phyloP scores from a whole-genome alignment of 2,329 filamentous ascomycete species.

The Sodiomyces alkalinus region DNA sequence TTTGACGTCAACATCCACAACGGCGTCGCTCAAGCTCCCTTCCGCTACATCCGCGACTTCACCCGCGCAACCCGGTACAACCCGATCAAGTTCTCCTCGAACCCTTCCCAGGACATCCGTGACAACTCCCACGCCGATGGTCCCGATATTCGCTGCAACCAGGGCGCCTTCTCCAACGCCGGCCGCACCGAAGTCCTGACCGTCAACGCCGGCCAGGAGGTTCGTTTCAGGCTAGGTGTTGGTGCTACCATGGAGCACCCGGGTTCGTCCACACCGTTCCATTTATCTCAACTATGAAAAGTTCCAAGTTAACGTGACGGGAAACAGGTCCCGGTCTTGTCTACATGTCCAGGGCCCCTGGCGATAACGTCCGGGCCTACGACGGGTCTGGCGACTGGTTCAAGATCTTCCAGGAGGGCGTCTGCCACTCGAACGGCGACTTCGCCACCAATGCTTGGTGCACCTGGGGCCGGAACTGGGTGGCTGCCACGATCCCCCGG shows the following conservation, averaged over 20 bases:
- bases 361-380: conserved; percentile 12
- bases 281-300: background rate
- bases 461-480: conserved; percentile 9
- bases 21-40: conserved; percentile 7
- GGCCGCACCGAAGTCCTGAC: conserved; percentile 10
- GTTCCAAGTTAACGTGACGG: background rate
- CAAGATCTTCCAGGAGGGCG: conserved; percentile 11
- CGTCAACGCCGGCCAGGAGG: conserved; percentile 10
- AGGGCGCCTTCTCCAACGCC: conserved; percentile 12
- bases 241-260: conserved; percentile 10
- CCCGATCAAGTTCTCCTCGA: conserved; percentile 14
- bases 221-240: conserved; percentile 9
- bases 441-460: conserved; percentile 11
- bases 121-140: conserved; percentile 10
- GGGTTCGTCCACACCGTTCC: conserved; percentile 5
- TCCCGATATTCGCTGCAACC: conserved; percentile 14
- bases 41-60: conserved; percentile 12
- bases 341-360: conserved; percentile 13
- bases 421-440: conserved; percentile 9
- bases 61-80: conserved; percentile 12
- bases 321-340: conserved; percentile 9
- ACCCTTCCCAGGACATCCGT: conserved; percentile 11
- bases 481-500: conserved; percentile 18
- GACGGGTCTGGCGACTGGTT: conserved; percentile 14
- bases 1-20: conserved; percentile 13